A percentile compares a stretch with the other conserved stretches of the same genome.
Evolutionary conservation across 768 basidiomycete species (phyloP).

Genomic region (Boletus tylopilopsis): DNA sequence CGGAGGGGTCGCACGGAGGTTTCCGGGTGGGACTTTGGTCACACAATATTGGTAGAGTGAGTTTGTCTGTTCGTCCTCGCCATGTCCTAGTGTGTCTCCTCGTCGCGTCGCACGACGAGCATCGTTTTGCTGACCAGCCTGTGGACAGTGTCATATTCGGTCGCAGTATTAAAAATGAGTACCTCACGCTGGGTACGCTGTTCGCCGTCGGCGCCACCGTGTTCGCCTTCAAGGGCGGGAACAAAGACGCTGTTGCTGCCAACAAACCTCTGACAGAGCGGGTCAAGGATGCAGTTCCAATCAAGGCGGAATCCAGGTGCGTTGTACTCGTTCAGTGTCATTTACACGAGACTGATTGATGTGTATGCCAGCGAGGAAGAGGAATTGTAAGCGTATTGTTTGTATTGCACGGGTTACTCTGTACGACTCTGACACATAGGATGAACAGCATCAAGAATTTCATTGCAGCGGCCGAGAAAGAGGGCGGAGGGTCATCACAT

Average conservation of each 20-base stretch:
- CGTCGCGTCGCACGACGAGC: background rate
- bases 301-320: constrained; percentile 67
- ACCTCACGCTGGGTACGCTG: constrained; percentile 70
- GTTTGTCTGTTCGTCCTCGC: constrained; percentile 10
- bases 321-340: constrained; percentile 25
- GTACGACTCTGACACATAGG: constrained; percentile 43
- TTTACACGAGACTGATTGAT: constrained; percentile 10
- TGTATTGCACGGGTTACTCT: constrained; percentile 12
- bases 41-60: no score
- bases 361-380: constrained; percentile 65
- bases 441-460: constrained; percentile 73
- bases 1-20: constrained; percentile 19
- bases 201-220: constrained; percentile 52
- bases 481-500: constrained; percentile 42
- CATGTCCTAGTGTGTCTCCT: constrained; percentile 44
- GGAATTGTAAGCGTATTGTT: constrained; percentile 59
- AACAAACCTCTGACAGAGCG: constrained; percentile 46
- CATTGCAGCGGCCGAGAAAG: constrained; percentile 81
- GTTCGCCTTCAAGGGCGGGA: constrained; percentile 54
- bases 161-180: constrained; percentile 77
- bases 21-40: background rate
- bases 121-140: constrained; percentile 1
- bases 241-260: constrained; percentile 40
- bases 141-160: constrained; percentile 65
- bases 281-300: constrained; percentile 60